Base-by-base conservation (phyloP, 192 early-diverging fungal species). In the Phlyctochytrium planicorne region DNA sequence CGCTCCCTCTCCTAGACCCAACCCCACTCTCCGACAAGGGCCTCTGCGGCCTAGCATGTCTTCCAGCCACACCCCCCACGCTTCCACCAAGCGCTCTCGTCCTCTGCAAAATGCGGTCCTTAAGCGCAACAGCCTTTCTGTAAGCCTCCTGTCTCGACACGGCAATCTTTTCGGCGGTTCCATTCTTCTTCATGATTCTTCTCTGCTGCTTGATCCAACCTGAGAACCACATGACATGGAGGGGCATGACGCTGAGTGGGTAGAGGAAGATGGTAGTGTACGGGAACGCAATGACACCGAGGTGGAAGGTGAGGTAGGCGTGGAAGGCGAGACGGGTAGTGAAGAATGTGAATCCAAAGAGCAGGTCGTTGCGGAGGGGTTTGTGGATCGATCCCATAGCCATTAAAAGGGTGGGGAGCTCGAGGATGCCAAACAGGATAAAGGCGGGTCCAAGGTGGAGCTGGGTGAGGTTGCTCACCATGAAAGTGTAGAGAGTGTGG, bases 261-360 rank as follows among this genome's bases (percentile, higher is more conserved):
- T 36, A n/a, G 29, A 65, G 14, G 50, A 31, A 72, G 3, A 69
- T n/a, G 33, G 16, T 24, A 20, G 63, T 30, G 3, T 53, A 50
- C 4, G 52, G 47, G 56, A 59, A 71, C 25, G 52, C 27, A 2
- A 25, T 10, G 25, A 57, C 6, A 4, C 14, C 55, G 27, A 40
- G 34, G 47, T 65, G 34, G 1, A 65, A 16, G 47, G 37, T 52
- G 33, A 79, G 63, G 50, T 77, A 72, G 0, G 63, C 56, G 70
- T 89, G 88, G 47, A 88, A 74, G 1, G 71, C 24, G 36, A 89
- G 86, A 0, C 88, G 74, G 2, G 88, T 88, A 27, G 63, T 30
- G 55, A 87, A 79, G 57, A 86, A 89, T 10, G 69, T 65, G 12
- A 65, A 27, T 0, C 82, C 80, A 76, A 87, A 89, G 24, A 87